Percentiles rank a stretch among this genome's conserved stretches.
phyloP scores from a whole-genome alignment of 805 yeast species.

The Cyberlindnera mrakii region DNA sequence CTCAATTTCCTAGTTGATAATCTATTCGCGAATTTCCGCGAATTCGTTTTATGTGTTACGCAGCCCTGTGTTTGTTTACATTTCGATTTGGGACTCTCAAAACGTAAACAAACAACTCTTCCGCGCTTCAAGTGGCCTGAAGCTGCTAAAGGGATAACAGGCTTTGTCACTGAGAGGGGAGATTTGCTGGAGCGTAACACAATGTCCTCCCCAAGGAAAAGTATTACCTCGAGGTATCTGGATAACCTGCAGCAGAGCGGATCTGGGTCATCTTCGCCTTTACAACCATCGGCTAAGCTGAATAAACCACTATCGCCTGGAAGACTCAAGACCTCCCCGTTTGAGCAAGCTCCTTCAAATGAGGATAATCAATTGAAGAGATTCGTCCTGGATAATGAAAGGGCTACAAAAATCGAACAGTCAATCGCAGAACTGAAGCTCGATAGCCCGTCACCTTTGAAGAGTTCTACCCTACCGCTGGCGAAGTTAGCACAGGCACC shows the following conservation, averaged over 20 bases:
- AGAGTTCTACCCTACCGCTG: slow-evolving; percentile 5
- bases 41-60: neutral
- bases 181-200: neutral
- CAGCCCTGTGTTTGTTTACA: slow-evolving; percentile 8
- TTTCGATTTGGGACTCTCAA: slow-evolving; percentile 3
- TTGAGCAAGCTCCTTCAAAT: neutral
- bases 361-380: slow-evolving; percentile 3
- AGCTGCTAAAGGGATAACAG: neutral
- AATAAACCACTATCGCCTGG: slow-evolving; percentile 8
- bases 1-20: too few relatives aligned
- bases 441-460: slow-evolving; percentile 23
- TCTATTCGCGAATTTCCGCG: too few relatives aligned
- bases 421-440: slow-evolving; percentile 18
- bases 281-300: slow-evolving; percentile 15
- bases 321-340: neutral
- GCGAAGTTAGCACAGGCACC: slow-evolving; percentile 2
- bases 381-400: slow-evolving; percentile 7
- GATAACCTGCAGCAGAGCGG: slow-evolving; percentile 15
- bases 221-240: slow-evolving; percentile 23
- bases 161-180: neutral
- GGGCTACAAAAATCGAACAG: slow-evolving; percentile 11
- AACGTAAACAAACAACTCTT: slow-evolving; percentile 5
- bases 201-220: slow-evolving; percentile 10
- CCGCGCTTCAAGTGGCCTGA: neutral
- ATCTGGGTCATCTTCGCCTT: slow-evolving; percentile 8